phyloP scores from a whole-genome alignment of 768 basidiomycete species.

The Coprinopsis strossmayeri region DNA sequence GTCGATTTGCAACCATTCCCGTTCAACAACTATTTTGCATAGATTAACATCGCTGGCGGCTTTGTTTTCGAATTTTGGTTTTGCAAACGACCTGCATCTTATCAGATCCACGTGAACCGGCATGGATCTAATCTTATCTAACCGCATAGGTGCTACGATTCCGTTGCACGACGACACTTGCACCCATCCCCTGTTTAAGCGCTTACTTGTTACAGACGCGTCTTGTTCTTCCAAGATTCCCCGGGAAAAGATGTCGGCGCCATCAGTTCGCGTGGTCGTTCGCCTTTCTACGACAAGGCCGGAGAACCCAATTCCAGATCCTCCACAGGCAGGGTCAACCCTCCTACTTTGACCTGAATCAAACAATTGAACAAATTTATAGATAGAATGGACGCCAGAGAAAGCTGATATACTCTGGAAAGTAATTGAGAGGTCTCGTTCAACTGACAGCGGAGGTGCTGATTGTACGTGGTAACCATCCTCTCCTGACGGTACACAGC shows the following conservation, averaged over 20 bases:
- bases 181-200: too few relatives aligned
- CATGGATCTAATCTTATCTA: conserved; percentile 3
- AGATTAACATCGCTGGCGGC: too few relatives aligned
- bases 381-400: conserved; percentile 84
- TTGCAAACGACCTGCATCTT: too few relatives aligned
- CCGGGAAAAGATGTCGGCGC: conserved; percentile 27
- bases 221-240: too few relatives aligned
- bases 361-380: conserved; percentile 7
- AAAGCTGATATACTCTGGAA: conserved; percentile 87
- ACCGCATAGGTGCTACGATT: too few relatives aligned
- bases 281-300: conserved; percentile 76
- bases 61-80: too few relatives aligned
- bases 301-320: conserved; percentile 58
- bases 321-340: conserved; percentile 50
- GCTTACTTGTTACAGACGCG: too few relatives aligned
- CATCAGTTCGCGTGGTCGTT: conserved; percentile 64
- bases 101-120: too few relatives aligned
- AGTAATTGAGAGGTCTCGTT: conserved; percentile 72
- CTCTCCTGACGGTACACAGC: too few relatives aligned
- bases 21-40: too few relatives aligned
- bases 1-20: too few relatives aligned
- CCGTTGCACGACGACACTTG: too few relatives aligned
- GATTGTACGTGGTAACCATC: conserved; percentile 55
- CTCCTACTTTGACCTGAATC: background rate
- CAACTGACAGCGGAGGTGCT: conserved; percentile 63